Percentiles rank a stretch among this genome's conserved stretches.
phyloP scores from a whole-genome alignment of 441 rosid genomes.

The Pelargonium myrrhifolium region DNA sequence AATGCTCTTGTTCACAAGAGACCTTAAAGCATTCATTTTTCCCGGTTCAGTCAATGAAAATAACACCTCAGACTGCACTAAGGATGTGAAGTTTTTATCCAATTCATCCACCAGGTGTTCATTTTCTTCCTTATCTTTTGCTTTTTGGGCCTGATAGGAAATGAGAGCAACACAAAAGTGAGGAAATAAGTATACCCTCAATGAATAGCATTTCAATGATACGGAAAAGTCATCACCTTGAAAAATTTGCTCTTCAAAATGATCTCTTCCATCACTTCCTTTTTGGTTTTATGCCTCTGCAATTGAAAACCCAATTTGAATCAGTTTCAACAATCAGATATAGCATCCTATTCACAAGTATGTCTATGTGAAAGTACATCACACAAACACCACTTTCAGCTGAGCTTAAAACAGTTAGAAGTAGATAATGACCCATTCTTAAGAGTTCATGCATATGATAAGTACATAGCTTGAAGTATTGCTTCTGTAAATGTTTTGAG shows the following conservation, averaged over 20 bases:
- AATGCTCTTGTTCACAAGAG: constrained; percentile 37
- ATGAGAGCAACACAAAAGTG: constrained; percentile 8
- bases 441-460: too few species aligned
- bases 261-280: constrained; percentile 83
- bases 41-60: constrained; percentile 56
- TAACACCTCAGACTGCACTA: constrained; percentile 53
- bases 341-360: too few species aligned
- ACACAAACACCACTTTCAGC: too few species aligned
- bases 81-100: constrained; percentile 59
- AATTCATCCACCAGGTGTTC: constrained; percentile 65
- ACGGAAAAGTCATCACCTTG: constrained; percentile 47
- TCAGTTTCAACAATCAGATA: not conserved
- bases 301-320: constrained; percentile 16
- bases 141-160: constrained; percentile 64
- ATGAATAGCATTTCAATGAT: constrained; percentile 2
- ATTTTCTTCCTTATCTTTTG: constrained; percentile 76
- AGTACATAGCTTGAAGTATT: too few species aligned
- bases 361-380: too few species aligned
- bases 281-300: constrained; percentile 81
- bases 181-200: constrained; percentile 6
- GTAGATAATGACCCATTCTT: too few species aligned
- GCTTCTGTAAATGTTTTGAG: too few species aligned
- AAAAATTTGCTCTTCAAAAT: constrained; percentile 90
- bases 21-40: constrained; percentile 53
- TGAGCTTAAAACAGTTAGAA: too few species aligned